Base-by-base conservation (phyloP, 2,329 filamentous ascomycete genomes). In the Monilinia fructigena region DNA sequence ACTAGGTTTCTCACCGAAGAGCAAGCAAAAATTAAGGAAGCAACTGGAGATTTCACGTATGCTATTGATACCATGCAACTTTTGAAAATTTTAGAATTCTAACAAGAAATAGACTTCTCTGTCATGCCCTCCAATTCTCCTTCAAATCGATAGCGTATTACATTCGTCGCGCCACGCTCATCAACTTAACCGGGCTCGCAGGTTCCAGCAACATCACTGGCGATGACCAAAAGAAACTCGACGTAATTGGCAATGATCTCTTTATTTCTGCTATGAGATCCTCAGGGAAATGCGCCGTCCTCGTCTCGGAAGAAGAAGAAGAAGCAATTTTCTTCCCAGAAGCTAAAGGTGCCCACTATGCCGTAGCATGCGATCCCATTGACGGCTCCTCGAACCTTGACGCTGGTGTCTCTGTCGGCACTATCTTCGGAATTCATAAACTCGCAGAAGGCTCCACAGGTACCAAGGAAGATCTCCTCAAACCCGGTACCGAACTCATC, bases 121-220 rank as follows among this genome's bases (percentile, higher is more conserved):
- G 93, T 85, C 95, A 99, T 79, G 93, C 95, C 68, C 90, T 99
- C 68, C 95, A 98, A 80, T 99, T 98, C 84, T 94, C 95, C 71
- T 99, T 99, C 89, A 99, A 99, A 84, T 96, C 92, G 72, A 99
- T 99, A 79, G 92, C 95, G 74, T 97, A 98, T 85, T 99, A 97
- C 84, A 99, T 99, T 80, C 93, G 94, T 75, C 90, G 95, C 79
- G 93, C 94, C 47, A 94, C 92, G 31, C 83, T 99, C 71, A 94
- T 98, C 82, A 97, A 97, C 83, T 87, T 99, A 69, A 96, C 92
- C 63, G 95, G 95, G 69, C 88, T 99, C 59, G 95, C 95, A 69
- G 95, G 95, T 68, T 95, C 94, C 68, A 92, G 93, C 72, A 99
- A 99, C 81, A 92, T 85, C 64, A 98, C 95, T 3, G 95, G 95